These are phyloP conservation scores for Solanum aculeatissimum DNA, from an alignment of 305 asterid species.

Conservation along the genomic window DNA sequence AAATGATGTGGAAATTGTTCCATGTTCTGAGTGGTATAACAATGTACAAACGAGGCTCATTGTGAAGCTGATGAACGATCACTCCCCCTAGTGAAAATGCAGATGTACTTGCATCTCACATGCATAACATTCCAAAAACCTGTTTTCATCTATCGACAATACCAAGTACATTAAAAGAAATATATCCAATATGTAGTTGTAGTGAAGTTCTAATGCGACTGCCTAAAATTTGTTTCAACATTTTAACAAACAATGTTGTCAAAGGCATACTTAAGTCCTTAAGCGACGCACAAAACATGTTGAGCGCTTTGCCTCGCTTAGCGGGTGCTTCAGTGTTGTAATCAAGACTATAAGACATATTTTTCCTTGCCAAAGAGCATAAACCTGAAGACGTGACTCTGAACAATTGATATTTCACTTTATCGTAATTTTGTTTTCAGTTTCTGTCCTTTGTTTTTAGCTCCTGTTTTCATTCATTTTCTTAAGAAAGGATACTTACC, in stretches of 20 bases:
- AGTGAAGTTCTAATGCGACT: background rate
- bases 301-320: background rate
- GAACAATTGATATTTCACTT: background rate
- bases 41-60: background rate
- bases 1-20: background rate
- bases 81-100: background rate
- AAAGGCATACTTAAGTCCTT: background rate
- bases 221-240: background rate
- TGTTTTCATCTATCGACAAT: background rate
- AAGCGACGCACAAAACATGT: background rate
- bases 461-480: background rate
- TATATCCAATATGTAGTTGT: background rate
- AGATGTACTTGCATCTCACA: background rate
- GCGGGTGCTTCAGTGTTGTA: background rate
- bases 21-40: background rate
- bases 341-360: background rate
- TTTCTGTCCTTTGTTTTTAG: background rate
- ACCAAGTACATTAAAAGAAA: background rate
- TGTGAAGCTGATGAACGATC: background rate
- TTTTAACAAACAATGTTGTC: background rate
- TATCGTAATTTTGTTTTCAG: background rate
- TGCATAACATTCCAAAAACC: background rate
- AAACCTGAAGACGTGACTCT: background rate
- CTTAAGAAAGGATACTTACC: slow-evolving; percentile 1
- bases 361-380: background rate